phyloP scores from a whole-genome alignment of 805 yeast genomes.

The Saturnispora diversa region DNA sequence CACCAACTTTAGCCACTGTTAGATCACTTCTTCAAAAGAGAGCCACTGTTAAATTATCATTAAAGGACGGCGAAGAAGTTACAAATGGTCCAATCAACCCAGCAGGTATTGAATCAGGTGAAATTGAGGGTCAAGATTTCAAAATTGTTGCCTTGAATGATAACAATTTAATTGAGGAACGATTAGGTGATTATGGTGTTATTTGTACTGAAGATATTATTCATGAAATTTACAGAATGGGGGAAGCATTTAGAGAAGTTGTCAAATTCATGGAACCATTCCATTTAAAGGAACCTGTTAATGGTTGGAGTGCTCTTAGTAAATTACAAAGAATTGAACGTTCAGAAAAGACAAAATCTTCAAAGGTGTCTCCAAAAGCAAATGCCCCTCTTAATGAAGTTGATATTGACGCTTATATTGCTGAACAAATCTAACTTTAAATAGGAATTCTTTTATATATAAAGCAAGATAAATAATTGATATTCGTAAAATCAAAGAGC shows the following conservation, averaged over 20 bases:
- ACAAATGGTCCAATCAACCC: conserved; percentile 9
- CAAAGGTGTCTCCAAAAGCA: conserved; percentile 49
- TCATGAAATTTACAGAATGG: conserved; percentile 57
- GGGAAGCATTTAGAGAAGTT: conserved; percentile 55
- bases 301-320: conserved; percentile 68
- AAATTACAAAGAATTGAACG: conserved; percentile 57
- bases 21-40: conserved; percentile 72
- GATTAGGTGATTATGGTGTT: conserved; percentile 58
- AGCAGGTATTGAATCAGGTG: conserved; percentile 10
- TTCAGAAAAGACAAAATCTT: conserved; percentile 41
- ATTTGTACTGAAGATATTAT: conserved; percentile 77
- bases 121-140: conserved; percentile 13
- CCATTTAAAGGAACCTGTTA: conserved; percentile 57
- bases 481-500: background rate
- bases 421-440: conserved; percentile 39
- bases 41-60: conserved; percentile 42
- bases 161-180: conserved; percentile 67
- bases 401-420: conserved; percentile 63
- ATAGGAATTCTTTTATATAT: conserved; percentile 29
- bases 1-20: conserved; percentile 64
- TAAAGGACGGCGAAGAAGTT: conserved; percentile 16
- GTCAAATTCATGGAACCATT: conserved; percentile 63
- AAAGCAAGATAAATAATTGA: too few relatives aligned
- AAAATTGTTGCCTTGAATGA: conserved; percentile 51
- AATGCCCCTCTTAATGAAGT: conserved; percentile 60